Percentiles rank a stretch among this genome's conserved stretches.
phyloP scores from a whole-genome alignment of 1,284 basidiomycete genomes.

The Phylloboletellus chloephorus region DNA sequence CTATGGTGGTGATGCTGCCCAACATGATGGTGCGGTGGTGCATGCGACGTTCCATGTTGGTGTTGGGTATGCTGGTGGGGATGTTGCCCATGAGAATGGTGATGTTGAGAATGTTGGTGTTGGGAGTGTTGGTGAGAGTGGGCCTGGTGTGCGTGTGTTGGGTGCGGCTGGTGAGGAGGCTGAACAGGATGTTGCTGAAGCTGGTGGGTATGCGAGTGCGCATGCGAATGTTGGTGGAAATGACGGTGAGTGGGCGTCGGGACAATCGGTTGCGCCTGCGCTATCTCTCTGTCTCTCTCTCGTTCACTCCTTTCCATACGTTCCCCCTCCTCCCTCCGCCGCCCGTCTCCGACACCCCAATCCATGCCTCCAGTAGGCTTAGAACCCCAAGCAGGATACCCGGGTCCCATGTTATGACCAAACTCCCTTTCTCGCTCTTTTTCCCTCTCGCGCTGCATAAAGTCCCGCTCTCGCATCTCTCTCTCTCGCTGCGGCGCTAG shows the following conservation, averaged over 20 bases:
- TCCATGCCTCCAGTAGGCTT: slow-evolving; percentile 27
- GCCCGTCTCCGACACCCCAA: slow-evolving; percentile 25
- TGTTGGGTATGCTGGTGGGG: slow-evolving; percentile 31
- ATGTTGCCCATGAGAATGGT: slow-evolving; percentile 24
- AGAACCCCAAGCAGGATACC: slow-evolving; percentile 23
- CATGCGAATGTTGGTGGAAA: slow-evolving; percentile 20
- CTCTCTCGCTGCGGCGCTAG: slow-evolving; percentile 20
- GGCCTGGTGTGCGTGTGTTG: slow-evolving; percentile 23
- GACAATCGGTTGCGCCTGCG: slow-evolving; percentile 25
- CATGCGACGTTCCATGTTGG: slow-evolving; percentile 31
- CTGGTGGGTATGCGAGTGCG: slow-evolving; percentile 24
- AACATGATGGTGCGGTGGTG: slow-evolving; percentile 29
- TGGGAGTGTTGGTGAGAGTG: slow-evolving; percentile 25
- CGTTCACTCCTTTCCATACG: slow-evolving; percentile 27
- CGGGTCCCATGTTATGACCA: slow-evolving; percentile 17
- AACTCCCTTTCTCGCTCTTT: slow-evolving; percentile 23
- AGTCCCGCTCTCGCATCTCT: slow-evolving; percentile 19
- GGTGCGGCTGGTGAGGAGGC: slow-evolving; percentile 18
- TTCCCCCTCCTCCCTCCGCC: slow-evolving; percentile 30
- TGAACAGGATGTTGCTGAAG: slow-evolving; percentile 20
- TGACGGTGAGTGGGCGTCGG: slow-evolving; percentile 23
- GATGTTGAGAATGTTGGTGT: slow-evolving; percentile 30
- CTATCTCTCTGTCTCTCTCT: slow-evolving; percentile 31
- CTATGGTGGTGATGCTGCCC: slow-evolving; percentile 37
- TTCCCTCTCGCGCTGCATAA: slow-evolving; percentile 2